These are phyloP conservation scores for Schizonepeta tenuifolia DNA, from an alignment of 257 asterid genomes.

Conservation along the genomic window DNA sequence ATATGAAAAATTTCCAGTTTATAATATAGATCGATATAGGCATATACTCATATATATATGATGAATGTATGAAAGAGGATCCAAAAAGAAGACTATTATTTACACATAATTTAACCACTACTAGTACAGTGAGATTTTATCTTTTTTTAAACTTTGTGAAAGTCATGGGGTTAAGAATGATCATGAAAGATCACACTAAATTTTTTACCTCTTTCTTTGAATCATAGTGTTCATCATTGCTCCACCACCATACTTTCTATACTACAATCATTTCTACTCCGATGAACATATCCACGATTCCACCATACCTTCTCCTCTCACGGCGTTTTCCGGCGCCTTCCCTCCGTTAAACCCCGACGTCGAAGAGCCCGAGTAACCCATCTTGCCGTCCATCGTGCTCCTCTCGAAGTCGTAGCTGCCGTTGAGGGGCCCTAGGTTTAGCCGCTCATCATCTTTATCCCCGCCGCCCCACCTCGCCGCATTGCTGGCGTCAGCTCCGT, in stretches of 20 bases:
- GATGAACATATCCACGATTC: slow-evolving; percentile 85
- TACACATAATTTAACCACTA: slow-evolving; percentile 53
- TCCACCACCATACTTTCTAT: slow-evolving; percentile 36
- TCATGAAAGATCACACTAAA: slow-evolving; percentile 32
- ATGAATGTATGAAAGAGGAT: slow-evolving; percentile 17
- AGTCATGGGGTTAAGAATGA: slow-evolving; percentile 51
- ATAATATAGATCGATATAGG: background rate
- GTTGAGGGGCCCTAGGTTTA: background rate
- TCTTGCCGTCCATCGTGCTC: slow-evolving; percentile 22
- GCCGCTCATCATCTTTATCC: background rate
- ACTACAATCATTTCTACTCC: slow-evolving; percentile 47
- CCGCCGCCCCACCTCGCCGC: slow-evolving; percentile 27
- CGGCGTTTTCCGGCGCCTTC: slow-evolving; percentile 32
- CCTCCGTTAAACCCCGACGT: slow-evolving; percentile 25
- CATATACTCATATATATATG: background rate
- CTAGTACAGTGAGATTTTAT: slow-evolving; percentile 21
- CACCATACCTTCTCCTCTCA: slow-evolving; percentile 58
- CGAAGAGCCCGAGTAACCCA: slow-evolving; percentile 22
- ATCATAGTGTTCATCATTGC: slow-evolving; percentile 48
- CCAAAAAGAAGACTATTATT: slow-evolving; percentile 48
- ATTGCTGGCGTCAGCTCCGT: background rate
- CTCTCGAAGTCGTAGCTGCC: slow-evolving; percentile 27
- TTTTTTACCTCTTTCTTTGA: slow-evolving; percentile 28
- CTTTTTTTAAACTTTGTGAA: slow-evolving; percentile 31
- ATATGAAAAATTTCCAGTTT: background rate